phyloP scores from a whole-genome alignment of 2,329 filamentous ascomycete genomes.

The Periconia sp. region DNA sequence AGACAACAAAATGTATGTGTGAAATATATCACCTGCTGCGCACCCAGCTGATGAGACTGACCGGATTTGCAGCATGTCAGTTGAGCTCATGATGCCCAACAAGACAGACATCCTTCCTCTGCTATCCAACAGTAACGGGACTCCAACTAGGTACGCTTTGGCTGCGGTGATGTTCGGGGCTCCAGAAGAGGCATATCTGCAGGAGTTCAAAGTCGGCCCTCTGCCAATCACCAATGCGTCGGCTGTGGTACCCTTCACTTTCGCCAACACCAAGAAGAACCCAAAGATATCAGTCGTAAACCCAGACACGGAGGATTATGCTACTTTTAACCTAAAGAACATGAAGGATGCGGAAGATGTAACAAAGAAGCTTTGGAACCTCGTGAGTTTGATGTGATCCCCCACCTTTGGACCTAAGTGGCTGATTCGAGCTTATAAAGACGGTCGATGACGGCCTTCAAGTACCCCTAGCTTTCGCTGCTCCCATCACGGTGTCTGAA shows the following conservation, averaged over 20 bases:
- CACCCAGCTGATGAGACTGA: not conserved
- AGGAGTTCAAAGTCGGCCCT: conserved; percentile 54
- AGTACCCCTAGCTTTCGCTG: conserved; percentile 8
- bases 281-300: conserved; percentile 2
- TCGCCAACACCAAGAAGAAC: conserved; percentile 20
- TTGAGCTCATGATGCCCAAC: conserved; percentile 12
- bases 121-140: conserved; percentile 10
- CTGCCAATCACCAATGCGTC: conserved; percentile 49
- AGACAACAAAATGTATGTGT: not conserved
- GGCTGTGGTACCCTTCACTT: conserved; percentile 25
- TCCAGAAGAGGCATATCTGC: conserved; percentile 35
- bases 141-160: conserved; percentile 21
- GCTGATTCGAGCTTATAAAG: conserved; percentile 16
- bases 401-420: not conserved
- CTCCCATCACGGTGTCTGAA: conserved; percentile 19
- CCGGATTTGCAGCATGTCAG: not conserved
- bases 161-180: conserved; percentile 19
- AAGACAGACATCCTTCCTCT: conserved; percentile 22
- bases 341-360: conserved; percentile 24
- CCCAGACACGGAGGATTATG: conserved; percentile 7
- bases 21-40: not conserved
- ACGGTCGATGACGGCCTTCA: conserved; percentile 21
- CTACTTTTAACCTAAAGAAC: conserved; percentile 6
- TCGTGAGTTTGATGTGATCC: conserved; percentile 9
- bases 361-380: conserved; percentile 23